Evolutionary conservation across 495 filamentous ascomycete species (phyloP), one percentile per base, ranked within the genome.

Genomic region (Elaphomyces granulatus): DNA sequence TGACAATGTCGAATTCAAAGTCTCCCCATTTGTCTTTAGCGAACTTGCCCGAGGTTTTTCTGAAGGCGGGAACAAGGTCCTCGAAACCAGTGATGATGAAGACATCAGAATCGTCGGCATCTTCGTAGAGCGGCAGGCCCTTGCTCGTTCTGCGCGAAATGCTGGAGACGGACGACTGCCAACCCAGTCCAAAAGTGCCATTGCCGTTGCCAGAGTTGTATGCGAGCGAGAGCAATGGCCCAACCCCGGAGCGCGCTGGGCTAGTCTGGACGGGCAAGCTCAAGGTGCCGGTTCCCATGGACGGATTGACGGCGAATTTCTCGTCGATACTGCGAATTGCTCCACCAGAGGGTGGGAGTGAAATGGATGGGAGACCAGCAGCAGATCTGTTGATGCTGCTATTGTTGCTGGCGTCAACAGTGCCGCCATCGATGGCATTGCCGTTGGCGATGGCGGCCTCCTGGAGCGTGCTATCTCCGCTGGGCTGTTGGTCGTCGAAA

Each of bases 121-220:
- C 37, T 33, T 58, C 52, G 34, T 65, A 65, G 9, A 8, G 32
- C 2, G 60, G 61, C 4, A 37, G 2, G 0, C 47, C 46, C 3
- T 46, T 45, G n/a, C 28, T 14, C 2, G 56, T 58, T 41, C 52
- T 55, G 4, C 61, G 45, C 1, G 44, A 43, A 26, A 65, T 54
- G 4, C 18, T 12, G 0, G 30, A 14, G 9, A 59, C 2, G 3
- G 16, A 26, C 8, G 57, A 21, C 3, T 40, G n/a, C 61, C 61
- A 65, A 0, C 61, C 60, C 7, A 59, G 33, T 1, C 61, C 61
- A 38, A 61, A 61, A 6, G 48, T 35, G 8, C 61, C 49, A 38
- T 62, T 62, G 1, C 55, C 53, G 12, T 1, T 7, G 10, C 56
- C 50, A 12, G 52, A 55, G 16, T 50, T 23, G 40, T 64, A 64